Evolutionary conservation across 495 filamentous ascomycete species (phyloP).

Genomic region (Tuber melanosporum): DNA sequence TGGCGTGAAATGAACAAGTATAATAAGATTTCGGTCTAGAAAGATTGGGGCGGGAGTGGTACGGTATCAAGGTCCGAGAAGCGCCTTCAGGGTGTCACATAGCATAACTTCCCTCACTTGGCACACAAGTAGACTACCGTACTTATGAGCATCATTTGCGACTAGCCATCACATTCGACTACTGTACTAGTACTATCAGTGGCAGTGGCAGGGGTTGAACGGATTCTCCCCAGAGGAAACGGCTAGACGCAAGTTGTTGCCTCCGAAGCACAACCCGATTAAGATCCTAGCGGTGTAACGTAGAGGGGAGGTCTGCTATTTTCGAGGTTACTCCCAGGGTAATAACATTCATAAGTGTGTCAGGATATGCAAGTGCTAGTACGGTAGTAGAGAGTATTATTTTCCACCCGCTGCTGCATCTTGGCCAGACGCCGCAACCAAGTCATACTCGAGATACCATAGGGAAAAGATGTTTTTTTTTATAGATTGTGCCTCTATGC

Average conservation of each 20-base stretch:
- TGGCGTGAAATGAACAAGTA: not conserved
- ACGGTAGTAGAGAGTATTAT: not conserved
- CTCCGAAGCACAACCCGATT: not conserved
- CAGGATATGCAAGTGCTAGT: not conserved
- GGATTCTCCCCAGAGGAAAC: not conserved
- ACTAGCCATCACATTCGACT: not conserved
- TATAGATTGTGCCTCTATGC: not conserved
- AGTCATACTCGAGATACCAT: not conserved
- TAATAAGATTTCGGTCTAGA: not conserved
- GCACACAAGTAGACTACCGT: not conserved
- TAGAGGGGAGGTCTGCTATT: not conserved
- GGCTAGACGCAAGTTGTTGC: not conserved
- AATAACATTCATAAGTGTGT: not conserved
- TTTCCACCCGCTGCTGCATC: not conserved
- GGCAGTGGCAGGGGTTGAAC: not conserved
- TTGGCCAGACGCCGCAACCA: not conserved
- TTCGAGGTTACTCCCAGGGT: not conserved
- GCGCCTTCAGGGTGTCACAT: not conserved
- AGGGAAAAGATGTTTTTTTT: not conserved
- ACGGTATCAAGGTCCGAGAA: not conserved
- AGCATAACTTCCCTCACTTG: not conserved
- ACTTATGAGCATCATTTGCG: not conserved
- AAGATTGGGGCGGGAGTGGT: not conserved
- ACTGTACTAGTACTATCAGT: too few relatives aligned
- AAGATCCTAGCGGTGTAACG: not conserved